phyloP scores from a whole-genome alignment of 2,329 filamentous ascomycete species.

The Curvularia spicifera region DNA sequence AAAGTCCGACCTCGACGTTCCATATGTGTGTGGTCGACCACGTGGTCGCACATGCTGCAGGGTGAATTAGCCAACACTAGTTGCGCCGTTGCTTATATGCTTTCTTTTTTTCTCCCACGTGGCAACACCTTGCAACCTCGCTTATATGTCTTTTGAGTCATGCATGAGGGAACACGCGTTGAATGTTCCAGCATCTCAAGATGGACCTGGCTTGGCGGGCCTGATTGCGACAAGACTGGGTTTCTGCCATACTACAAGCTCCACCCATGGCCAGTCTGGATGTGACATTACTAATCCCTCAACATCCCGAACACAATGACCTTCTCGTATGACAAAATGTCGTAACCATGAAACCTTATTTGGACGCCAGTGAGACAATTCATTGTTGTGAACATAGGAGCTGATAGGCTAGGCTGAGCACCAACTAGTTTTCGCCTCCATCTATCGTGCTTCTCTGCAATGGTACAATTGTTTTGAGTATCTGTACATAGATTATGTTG shows the following conservation, averaged over 20 bases:
- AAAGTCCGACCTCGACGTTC: conserved; percentile 12
- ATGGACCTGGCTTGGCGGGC: conserved; percentile 9
- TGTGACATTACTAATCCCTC: conserved; percentile 4
- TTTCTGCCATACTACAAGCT: conserved; percentile 6
- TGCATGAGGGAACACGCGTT: conserved; percentile 11
- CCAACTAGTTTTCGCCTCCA: conserved; percentile 18
- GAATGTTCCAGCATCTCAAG: conserved; percentile 16
- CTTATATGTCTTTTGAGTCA: conserved; percentile 3
- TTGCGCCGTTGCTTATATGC: conserved; percentile 5
- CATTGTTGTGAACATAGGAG: conserved; percentile 3
- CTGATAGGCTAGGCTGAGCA: conserved; percentile 17
- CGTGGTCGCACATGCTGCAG: conserved; percentile 18
- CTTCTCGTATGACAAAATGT: background rate
- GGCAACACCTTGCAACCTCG: conserved; percentile 5
- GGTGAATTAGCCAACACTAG: conserved; percentile 15
- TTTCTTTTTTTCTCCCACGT: conserved; percentile 11
- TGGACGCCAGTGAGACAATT: conserved; percentile 13
- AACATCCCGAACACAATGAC: conserved; percentile 10
- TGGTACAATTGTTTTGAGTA: conserved; percentile 12
- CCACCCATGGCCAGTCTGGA: conserved; percentile 5
- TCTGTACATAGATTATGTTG: conserved; percentile 12
- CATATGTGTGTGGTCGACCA: conserved; percentile 8
- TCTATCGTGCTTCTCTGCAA: conserved; percentile 21
- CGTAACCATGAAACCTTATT: conserved; percentile 15
- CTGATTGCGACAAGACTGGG: conserved; percentile 2